A percentile compares a stretch with the other conserved stretches of the same genome.
Evolutionary conservation across 495 filamentous ascomycete species (phyloP).

Genomic region (Podospora australis): DNA sequence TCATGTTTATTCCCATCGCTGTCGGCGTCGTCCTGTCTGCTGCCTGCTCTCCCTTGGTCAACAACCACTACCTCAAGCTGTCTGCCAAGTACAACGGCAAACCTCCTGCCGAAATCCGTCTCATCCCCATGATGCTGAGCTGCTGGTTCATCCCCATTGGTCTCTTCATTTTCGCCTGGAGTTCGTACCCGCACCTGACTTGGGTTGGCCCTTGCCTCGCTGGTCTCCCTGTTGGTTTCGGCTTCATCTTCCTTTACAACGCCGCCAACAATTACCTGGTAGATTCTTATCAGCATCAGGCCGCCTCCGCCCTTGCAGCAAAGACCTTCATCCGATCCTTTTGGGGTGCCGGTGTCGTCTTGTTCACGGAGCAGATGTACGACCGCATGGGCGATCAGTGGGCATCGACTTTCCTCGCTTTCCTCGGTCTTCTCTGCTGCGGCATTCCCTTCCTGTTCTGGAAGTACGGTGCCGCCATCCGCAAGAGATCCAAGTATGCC

Average conservation of each 20-base stretch:
- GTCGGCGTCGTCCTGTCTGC: conserved; percentile 60
- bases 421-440: conserved; percentile 66
- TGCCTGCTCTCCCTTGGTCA: conserved; percentile 61
- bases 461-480: conserved; percentile 62
- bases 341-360: conserved; percentile 68
- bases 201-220: conserved; percentile 70
- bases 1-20: conserved; percentile 76
- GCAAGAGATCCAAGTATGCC: conserved; percentile 58
- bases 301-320: conserved; percentile 77
- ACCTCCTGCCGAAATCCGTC: conserved; percentile 66
- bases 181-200: conserved; percentile 55
- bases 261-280: conserved; percentile 77
- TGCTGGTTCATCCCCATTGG: conserved; percentile 76
- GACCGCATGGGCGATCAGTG: conserved; percentile 63
- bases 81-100: conserved; percentile 53
- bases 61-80: conserved; percentile 66
- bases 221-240: conserved; percentile 73
- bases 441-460: conserved; percentile 73
- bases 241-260: conserved; percentile 84
- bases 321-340: conserved; percentile 75
- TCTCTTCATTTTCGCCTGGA: conserved; percentile 82
- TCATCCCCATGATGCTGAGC: conserved; percentile 79
- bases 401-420: conserved; percentile 64
- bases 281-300: conserved; percentile 78
- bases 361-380: conserved; percentile 83